phyloP scores from a whole-genome alignment of 1,284 basidiomycete genomes.

The Caloboletus firmus region DNA sequence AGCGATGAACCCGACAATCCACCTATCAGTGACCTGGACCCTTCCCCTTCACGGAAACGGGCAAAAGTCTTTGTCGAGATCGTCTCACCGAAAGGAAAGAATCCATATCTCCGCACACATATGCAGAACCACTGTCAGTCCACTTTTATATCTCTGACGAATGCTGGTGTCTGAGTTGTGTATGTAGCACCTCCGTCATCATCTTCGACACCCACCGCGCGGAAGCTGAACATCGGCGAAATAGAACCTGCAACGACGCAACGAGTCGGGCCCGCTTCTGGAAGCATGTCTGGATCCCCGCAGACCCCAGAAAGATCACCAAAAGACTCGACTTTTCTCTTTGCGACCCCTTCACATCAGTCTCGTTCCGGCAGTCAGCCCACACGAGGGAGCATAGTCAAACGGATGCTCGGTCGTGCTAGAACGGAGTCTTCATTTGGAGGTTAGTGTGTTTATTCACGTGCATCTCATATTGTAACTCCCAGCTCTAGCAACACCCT shows the following conservation, averaged over 20 bases:
- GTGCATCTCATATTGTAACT: neutral
- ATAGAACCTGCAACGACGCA: neutral
- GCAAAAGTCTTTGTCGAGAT: conserved; percentile 23
- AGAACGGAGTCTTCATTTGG: conserved; percentile 58
- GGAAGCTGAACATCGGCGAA: neutral
- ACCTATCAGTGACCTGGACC: neutral
- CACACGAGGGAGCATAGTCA: conserved; percentile 32
- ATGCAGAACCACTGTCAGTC: neutral
- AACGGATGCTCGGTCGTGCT: conserved; percentile 48
- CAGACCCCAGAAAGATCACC: conserved; percentile 21
- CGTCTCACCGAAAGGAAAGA: conserved; percentile 21
- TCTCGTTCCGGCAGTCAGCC: conserved; percentile 8
- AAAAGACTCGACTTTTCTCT: neutral
- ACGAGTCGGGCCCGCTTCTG: neutral
- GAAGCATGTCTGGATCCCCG: neutral
- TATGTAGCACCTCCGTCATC: neutral
- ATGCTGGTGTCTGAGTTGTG: neutral
- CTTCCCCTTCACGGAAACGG: conserved; percentile 26
- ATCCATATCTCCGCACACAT: neutral
- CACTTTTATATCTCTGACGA: neutral
- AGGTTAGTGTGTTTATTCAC: conserved; percentile 1
- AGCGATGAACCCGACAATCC: neutral
- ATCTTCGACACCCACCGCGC: neutral
- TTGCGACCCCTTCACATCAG: neutral
- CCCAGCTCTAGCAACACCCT: conserved; percentile 3